A percentile compares a stretch with the other conserved stretches of the same genome.
Conservation (phyloP, 1,139 yeast genomes). For the Blastobotrys arbuscula region DNA sequence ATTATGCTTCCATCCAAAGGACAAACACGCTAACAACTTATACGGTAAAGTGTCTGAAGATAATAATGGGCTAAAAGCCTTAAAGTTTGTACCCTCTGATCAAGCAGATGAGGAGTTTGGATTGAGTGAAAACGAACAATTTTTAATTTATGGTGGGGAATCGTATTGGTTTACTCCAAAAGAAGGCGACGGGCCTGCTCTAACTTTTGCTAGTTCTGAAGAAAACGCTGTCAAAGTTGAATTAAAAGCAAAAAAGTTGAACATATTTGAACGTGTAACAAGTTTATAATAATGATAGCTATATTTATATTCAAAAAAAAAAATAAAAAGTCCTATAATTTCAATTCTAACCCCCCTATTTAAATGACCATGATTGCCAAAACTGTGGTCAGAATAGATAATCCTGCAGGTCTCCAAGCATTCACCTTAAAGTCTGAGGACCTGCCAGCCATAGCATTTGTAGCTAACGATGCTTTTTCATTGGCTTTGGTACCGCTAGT, state of each 20-base stretch:
- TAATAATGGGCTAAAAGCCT: neutral
- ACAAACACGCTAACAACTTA: neutral
- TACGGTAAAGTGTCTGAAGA: neutral
- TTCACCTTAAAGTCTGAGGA: neutral
- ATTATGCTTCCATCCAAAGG: conserved; percentile 3
- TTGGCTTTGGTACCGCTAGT: neutral
- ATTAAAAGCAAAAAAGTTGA: neutral
- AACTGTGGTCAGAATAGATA: neutral
- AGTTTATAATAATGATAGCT: neutral
- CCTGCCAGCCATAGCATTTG: neutral
- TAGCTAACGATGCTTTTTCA: neutral
- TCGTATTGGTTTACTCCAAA: neutral
- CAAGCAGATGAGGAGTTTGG: neutral
- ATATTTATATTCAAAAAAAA: neutral
- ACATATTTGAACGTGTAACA: neutral
- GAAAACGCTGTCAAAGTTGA: neutral
- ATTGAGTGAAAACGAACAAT: neutral
- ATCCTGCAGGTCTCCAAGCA: neutral
- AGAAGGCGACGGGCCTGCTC: neutral
- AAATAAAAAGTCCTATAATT: neutral
- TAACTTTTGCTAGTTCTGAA: neutral
- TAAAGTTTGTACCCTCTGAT: neutral
- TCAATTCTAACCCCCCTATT: neutral
- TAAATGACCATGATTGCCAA: neutral
- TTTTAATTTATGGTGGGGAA: neutral